These are phyloP conservation scores for Fagus sylvatica DNA, from an alignment of 306 rosid genomes.

Conservation along the genomic window DNA sequence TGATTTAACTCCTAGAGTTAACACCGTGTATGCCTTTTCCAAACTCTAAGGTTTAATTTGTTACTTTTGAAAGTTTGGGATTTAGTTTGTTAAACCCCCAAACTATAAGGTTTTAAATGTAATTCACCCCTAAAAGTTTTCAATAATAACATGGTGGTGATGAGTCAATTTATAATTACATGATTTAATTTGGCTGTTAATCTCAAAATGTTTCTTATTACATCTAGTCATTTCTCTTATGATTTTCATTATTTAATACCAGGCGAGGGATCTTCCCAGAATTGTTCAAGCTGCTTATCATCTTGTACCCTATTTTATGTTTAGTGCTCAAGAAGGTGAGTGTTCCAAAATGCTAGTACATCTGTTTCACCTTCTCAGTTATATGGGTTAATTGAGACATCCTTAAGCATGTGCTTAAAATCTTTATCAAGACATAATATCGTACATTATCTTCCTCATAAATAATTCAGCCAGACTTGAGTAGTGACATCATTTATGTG, in stretches of 20 bases:
- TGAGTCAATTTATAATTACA: too few species aligned
- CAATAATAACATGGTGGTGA: too few species aligned
- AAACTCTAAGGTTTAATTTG: too few species aligned
- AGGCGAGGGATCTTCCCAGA: conserved; percentile 94
- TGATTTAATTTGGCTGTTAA: background rate
- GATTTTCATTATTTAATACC: conserved; percentile 31
- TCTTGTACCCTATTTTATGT: conserved; percentile 87
- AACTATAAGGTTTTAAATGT: too few species aligned
- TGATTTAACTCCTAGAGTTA: too few species aligned
- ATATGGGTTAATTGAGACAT: background rate
- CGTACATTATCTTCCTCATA: background rate
- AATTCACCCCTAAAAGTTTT: too few species aligned
- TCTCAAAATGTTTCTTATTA: conserved; percentile 10
- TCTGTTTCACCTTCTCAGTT: background rate
- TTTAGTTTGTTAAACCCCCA: too few species aligned
- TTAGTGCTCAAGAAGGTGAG: conserved; percentile 91
- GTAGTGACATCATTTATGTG: background rate
- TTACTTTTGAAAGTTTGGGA: too few species aligned
- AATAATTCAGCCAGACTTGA: background rate
- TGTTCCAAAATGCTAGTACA: conserved; percentile 13
- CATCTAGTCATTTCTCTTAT: conserved; percentile 15
- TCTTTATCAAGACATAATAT: background rate
- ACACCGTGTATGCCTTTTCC: too few species aligned
- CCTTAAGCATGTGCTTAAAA: background rate
- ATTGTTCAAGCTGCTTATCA: conserved; percentile 79